Evolutionary conservation across 179 eudicot species (phyloP), one percentile per base, ranked within the genome.

Genomic region (Sideroxylon spinosum): DNA sequence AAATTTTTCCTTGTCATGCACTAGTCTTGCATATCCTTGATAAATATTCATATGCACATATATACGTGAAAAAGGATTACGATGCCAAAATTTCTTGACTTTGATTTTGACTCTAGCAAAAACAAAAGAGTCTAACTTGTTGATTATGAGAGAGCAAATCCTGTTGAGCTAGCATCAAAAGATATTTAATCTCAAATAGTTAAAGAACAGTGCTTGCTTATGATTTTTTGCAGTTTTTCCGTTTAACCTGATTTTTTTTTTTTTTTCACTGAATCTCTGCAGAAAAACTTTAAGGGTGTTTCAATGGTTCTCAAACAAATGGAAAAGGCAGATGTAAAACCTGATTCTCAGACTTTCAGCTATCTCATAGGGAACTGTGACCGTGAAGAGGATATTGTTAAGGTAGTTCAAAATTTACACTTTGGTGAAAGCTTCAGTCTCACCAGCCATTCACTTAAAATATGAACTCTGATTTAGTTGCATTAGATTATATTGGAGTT

Each of bases 331-430:
- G 83, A 72, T 82, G 92, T 95, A 56, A 82, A 86, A 74, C 97
- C 97, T 73, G 91, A 95, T 86, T 87, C 94, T 69, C 82, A 85
- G 29, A 95, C 99, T 83, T 94, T 84, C 83, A 81, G 91, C 86
- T 89, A 85, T 85, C 94, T 95, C 59, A 90, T 95, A 37, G 73
- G 76, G 79, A 94, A 88, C 79, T 82, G 88, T 62, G 79, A 80
- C 67, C 10, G 71, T 48, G 93, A 89, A 86, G 89, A 92, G 77
- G 93, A 91, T 74, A 89, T 94, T 59, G 76, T 50, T 65, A 86
- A 83, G 91, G 91, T 88, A 67, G 46, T 78, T 61, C n/a, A 17
- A 12, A 20, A 12, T 9, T 22, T 29, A 3, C 12, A 48, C 17
- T 48, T 68, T 20, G 62, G 6, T 32, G 23, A 48, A 20, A 72